Evolutionary conservation across 2,329 filamentous ascomycete genomes (phyloP).

Genomic region (Alternaria infectoria): DNA sequence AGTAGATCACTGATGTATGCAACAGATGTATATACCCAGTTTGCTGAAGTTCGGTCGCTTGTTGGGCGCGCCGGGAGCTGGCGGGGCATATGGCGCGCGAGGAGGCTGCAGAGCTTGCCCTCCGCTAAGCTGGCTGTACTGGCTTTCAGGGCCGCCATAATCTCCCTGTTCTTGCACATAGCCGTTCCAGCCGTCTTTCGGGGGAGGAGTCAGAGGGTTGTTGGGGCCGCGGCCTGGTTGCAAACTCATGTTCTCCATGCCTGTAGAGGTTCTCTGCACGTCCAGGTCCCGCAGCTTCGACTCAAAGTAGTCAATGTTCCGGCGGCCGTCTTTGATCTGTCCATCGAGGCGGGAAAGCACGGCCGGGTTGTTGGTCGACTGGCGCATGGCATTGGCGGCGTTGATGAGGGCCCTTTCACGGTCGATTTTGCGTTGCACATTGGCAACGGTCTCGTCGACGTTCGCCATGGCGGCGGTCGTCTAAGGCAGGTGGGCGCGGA

Average conservation of each 20-base stretch:
- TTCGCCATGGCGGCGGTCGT: conserved; percentile 56
- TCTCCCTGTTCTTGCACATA: conserved; percentile 65
- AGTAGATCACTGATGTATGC: too few relatives aligned
- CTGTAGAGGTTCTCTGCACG: conserved; percentile 74
- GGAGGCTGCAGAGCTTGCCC: conserved; percentile 80
- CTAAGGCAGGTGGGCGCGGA: conserved; percentile 25
- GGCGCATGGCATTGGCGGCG: conserved; percentile 92
- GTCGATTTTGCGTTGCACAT: conserved; percentile 96
- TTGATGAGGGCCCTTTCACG: conserved; percentile 94
- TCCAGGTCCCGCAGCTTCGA: conserved; percentile 88
- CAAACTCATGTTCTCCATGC: conserved; percentile 71
- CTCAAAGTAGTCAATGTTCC: conserved; percentile 96
- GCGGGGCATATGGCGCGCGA: conserved; percentile 77
- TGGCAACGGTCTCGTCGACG: conserved; percentile 70
- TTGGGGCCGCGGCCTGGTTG: conserved; percentile 53
- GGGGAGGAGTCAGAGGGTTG: conserved; percentile 64
- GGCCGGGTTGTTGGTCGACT: conserved; percentile 90
- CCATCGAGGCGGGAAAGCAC: conserved; percentile 90
- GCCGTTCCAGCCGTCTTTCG: conserved; percentile 69
- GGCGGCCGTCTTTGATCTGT: conserved; percentile 90
- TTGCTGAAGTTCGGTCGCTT: conserved; percentile 89
- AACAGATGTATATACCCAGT: conserved; percentile 69
- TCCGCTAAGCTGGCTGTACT: conserved; percentile 66
- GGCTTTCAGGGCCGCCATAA: conserved; percentile 61
- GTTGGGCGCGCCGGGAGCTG: conserved; percentile 71